A percentile compares a stretch with the other conserved stretches of the same genome.
Conservation (phyloP, 2,329 filamentous ascomycete genomes). For the Bipolaris oryzae region DNA sequence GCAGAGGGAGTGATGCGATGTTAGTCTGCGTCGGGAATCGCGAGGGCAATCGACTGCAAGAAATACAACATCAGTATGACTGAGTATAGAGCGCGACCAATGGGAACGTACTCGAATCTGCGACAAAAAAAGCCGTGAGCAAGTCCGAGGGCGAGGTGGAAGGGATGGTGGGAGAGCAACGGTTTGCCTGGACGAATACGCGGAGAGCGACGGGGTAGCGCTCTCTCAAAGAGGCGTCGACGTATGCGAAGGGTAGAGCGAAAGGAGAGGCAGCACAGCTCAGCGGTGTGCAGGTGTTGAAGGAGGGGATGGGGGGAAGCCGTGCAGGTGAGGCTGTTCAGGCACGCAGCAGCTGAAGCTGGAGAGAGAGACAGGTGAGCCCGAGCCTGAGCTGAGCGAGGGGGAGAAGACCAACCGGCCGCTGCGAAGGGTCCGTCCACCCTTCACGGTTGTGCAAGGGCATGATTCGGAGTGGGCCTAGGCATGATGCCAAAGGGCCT, state of each 20-base stretch:
- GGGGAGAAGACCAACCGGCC: conserved; percentile 29
- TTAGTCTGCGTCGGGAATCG: conserved; percentile 2
- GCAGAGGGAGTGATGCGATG: neutral
- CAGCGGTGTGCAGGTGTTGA: conserved; percentile 39
- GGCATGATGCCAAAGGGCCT: conserved; percentile 26
- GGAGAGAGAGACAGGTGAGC: conserved; percentile 33
- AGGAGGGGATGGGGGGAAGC: conserved; percentile 10
- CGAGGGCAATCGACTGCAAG: conserved; percentile 18
- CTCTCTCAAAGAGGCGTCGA: conserved; percentile 48
- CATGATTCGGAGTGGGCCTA: conserved; percentile 22
- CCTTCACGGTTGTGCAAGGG: conserved; percentile 34
- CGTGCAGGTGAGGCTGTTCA: conserved; percentile 39
- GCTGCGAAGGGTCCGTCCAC: conserved; percentile 25
- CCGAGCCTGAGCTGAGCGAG: conserved; percentile 21
- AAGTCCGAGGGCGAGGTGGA: conserved; percentile 22
- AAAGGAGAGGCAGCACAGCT: conserved; percentile 47
- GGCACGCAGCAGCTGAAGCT: conserved; percentile 37
- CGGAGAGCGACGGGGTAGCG: conserved; percentile 28
- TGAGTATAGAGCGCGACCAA: conserved; percentile 17
- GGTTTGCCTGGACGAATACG: conserved; percentile 21
- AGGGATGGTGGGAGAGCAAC: conserved; percentile 16
- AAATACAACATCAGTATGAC: conserved; percentile 27
- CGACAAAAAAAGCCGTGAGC: conserved; percentile 24
- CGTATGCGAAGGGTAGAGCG: conserved; percentile 19
- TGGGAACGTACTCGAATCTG: conserved; percentile 29